Percentiles rank a stretch among this genome's conserved stretches.
phyloP scores from a whole-genome alignment of 2,329 filamentous ascomycete genomes.

The Cercospora citrullina region DNA sequence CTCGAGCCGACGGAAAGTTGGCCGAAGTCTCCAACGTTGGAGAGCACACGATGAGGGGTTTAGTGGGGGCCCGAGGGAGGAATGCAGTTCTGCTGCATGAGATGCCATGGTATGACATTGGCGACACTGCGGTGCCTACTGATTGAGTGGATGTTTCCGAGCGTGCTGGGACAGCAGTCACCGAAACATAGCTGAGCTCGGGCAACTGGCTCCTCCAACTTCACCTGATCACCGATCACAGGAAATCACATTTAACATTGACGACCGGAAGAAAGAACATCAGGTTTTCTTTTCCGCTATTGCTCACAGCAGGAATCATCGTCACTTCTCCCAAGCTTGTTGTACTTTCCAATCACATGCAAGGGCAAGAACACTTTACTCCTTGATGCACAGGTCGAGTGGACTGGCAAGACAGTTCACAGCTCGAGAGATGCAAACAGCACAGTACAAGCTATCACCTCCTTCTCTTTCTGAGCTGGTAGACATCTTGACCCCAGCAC shows the following conservation, averaged over 20 bases:
- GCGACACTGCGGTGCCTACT: not conserved
- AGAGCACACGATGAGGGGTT: constrained; percentile 20
- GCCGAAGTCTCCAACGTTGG: not conserved
- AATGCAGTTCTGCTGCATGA: not conserved
- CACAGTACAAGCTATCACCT: constrained; percentile 28
- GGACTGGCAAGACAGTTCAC: constrained; percentile 5
- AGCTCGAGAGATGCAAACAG: constrained; percentile 26
- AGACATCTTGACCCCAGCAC: constrained; percentile 26
- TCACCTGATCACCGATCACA: not conserved
- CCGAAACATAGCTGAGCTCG: not conserved
- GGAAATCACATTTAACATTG: not conserved
- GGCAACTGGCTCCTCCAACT: not conserved
- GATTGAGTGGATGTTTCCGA: not conserved
- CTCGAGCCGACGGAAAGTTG: constrained; percentile 6
- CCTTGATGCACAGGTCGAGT: constrained; percentile 1
- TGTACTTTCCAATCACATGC: no score
- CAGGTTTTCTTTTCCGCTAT: not conserved
- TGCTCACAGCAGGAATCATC: not conserved
- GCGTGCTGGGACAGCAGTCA: not conserved
- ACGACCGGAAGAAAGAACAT: not conserved
- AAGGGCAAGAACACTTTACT: not conserved
- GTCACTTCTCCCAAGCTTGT: no score
- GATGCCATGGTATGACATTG: not conserved
- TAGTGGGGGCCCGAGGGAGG: constrained; percentile 19
- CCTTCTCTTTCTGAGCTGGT: constrained; percentile 32